Conservation (phyloP, 257 asterid genomes). For the Solanum sejunctum region DNA sequence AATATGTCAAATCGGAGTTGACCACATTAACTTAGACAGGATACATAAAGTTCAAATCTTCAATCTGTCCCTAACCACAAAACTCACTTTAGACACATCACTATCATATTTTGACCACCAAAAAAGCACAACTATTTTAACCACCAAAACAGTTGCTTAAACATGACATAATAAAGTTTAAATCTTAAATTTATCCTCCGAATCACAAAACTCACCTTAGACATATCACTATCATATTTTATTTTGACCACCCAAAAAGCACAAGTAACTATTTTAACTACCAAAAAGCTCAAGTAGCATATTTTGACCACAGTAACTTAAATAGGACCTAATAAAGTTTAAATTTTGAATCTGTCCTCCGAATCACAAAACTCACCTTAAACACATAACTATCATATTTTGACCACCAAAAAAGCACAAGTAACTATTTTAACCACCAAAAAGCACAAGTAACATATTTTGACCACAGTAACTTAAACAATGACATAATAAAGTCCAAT, state of each 20-base stretch:
- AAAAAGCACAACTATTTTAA: neutral
- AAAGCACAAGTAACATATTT: neutral
- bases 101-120: neutral
- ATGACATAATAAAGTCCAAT: neutral
- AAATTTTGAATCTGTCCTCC: neutral
- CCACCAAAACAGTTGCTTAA: neutral
- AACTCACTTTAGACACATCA: too few species aligned
- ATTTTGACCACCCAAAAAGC: too few species aligned
- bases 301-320: neutral
- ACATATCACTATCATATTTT: too few species aligned
- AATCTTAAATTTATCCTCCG: too few species aligned
- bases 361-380: neutral
- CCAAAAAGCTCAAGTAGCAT: neutral
- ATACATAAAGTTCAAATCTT: neutral
- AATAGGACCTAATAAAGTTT: neutral
- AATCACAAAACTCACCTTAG: neutral
- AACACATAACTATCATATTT: too few species aligned
- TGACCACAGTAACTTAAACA: neutral
- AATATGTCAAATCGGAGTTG: neutral
- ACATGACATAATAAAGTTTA: too few species aligned
- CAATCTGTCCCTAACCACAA: neutral
- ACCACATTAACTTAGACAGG: too few species aligned
- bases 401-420: too few species aligned
- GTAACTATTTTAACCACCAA: neutral
- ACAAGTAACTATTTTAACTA: too few species aligned